Evolutionary conservation across 805 yeast genomes (phyloP), one percentile per base, ranked within the genome.

Genomic region (Lipomyces orientalis): DNA sequence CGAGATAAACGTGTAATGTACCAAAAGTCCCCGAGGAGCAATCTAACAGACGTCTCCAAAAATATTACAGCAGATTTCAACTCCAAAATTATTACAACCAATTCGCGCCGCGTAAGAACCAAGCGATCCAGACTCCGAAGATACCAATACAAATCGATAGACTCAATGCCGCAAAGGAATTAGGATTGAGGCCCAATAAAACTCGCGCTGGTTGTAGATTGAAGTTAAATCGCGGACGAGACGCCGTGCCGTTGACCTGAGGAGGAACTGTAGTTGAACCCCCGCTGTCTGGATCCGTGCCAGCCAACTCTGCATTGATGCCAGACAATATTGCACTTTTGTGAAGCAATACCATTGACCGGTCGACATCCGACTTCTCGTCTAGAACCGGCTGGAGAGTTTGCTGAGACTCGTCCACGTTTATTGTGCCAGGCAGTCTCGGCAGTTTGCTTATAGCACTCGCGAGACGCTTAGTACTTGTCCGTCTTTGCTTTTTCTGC

Each of bases 121-220:
- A 67, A 33, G 72, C 64, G 10, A 69, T n/a, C 66, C 71, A 69
- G 54, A 68, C 51, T 37, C 71, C 60, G 22, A 69, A 19, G 31
- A 69, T 14, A 9, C 72, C 72, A 34, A 67, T 29, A 61, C 64
- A 64, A 22, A 69, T 10, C 7, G 72, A 69, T 65, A 69, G 43
- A 10, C 71, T 64, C 22, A 69, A 22, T 8, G 70, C 67, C 19
- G 61, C 61, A 16, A 61, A 22, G 8, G 64, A 52, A 19, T 56
- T 46, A n/a, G 59, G 6, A 14, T 51, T 49, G 9, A 34, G 34
- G 25, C 29, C 16, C 2, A 33, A 22, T 49, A 37, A 14, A 7
- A 29, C 35, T 34, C 19, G 16, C 14, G 46, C 57, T 22, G 6
- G 25, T 14, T 9, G 22, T 3, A 12, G 35, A 37, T 43, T 49